Evolutionary conservation across 2,329 filamentous ascomycete species (phyloP), one percentile per base, ranked within the genome.

Genomic region (Penicillium sp.): DNA sequence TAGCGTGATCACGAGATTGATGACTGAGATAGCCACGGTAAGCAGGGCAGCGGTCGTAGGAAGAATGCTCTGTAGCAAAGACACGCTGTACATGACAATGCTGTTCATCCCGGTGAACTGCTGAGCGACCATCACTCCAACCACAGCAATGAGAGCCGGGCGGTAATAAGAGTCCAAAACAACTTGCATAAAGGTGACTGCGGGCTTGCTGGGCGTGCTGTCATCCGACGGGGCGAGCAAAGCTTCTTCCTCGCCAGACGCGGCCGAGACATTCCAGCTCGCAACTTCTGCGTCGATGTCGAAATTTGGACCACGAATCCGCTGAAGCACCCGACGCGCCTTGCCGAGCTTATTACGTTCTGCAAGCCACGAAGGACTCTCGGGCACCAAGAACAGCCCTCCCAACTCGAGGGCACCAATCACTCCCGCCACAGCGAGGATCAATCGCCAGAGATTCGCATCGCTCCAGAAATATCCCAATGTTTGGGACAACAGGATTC

Each of bases 1-100:
- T 16, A 90, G 78, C 0, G 94, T 97, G 47, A 90, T 90, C 64
- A 90, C 66, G 34, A 99, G 84, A 74, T 97, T 97, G 68, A 96
- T 83, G 11, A 86, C 81, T 0, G 92, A 96, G 55, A 97, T 92
- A 50, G 89, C 76, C 56, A 97, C 93, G 50, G 93, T 96, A 48
- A 99, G 81, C 1, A 95, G 77, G 0, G 88, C 88, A 0, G 92
- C 93, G 57, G 87, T 91, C 44, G 91, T 84, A 3, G 90, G 88
- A 0, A 99, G 83, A 1, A 97, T 82, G 58, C 86, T 86, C 31
- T 88, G 85, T 13, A 99, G 83, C 1, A 99, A 85, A 0, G 90
- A 92, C 5, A 97, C 94, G 2, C 92, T 96, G 74, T 99, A 99
- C 92, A 99, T 97, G 75, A 97, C 89, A 68, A 97, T 93, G 54